These are phyloP conservation scores for Penicillium sp. DNA, from an alignment of 2,329 filamentous ascomycete species.

Conservation along the genomic window DNA sequence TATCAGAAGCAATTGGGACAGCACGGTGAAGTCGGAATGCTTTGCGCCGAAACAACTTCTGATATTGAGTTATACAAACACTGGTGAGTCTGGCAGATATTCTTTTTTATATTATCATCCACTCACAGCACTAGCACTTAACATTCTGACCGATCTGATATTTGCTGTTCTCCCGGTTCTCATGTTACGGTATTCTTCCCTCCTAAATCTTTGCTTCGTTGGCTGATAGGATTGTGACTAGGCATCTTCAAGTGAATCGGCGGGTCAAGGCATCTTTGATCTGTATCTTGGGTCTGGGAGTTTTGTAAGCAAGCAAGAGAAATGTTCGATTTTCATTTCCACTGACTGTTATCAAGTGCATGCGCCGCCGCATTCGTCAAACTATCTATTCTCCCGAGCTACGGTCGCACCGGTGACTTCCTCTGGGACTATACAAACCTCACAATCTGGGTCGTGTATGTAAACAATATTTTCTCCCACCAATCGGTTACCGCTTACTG, in stretches of 20 bases:
- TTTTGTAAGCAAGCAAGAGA: constrained; percentile 38
- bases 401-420: constrained; percentile 45
- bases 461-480: not conserved
- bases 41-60: constrained; percentile 45
- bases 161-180: constrained; percentile 45
- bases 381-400: constrained; percentile 40
- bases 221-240: constrained; percentile 4
- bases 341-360: constrained; percentile 26
- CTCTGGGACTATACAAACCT: constrained; percentile 52
- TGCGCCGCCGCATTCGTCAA: constrained; percentile 49
- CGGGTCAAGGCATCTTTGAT: constrained; percentile 42
- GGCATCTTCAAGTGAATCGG: constrained; percentile 41
- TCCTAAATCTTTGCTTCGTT: not conserved
- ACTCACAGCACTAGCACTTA: constrained; percentile 26
- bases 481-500: not conserved
- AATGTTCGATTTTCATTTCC: not conserved
- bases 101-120: no score
- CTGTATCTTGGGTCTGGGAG: constrained; percentile 43
- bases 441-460: constrained; percentile 49
- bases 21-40: constrained; percentile 41
- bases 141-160: constrained; percentile 45
- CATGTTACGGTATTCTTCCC: constrained; percentile 34
- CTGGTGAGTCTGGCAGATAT: constrained; percentile 13
- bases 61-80: constrained; percentile 48
- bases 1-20: constrained; percentile 51